phyloP scores from a whole-genome alignment of 2,329 filamentous ascomycete species.

The Didymella keratinophila region DNA sequence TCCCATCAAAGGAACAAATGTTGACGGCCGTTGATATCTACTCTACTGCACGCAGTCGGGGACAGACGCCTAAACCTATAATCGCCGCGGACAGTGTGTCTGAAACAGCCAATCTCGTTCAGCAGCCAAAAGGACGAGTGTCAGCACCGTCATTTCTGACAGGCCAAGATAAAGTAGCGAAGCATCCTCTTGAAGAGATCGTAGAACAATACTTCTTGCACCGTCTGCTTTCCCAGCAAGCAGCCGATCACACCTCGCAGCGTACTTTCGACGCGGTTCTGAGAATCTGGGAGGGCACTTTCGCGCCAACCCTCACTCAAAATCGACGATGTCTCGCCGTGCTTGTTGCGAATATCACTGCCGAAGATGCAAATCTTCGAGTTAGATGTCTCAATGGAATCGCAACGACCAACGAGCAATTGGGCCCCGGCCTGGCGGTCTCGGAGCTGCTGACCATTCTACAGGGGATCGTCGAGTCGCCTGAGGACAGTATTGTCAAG shows the following conservation, averaged over 20 bases:
- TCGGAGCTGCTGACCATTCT: slow-evolving; percentile 23
- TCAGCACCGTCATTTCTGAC: not conserved
- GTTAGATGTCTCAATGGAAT: slow-evolving; percentile 34
- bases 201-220: slow-evolving; percentile 32
- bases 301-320: slow-evolving; percentile 4
- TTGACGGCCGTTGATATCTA: slow-evolving; percentile 30
- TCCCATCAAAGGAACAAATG: slow-evolving; percentile 26
- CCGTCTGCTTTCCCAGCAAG: slow-evolving; percentile 23
- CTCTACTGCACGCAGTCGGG: slow-evolving; percentile 1
- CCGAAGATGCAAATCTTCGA: slow-evolving; percentile 18
- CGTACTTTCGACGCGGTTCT: slow-evolving; percentile 28
- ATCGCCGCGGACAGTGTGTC: not conserved
- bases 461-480: slow-evolving; percentile 4
- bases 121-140: not conserved
- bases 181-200: slow-evolving; percentile 22
- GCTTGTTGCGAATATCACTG: slow-evolving; percentile 18
- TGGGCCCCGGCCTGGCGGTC: slow-evolving; percentile 23
- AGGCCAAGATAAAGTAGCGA: not conserved
- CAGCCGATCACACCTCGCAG: slow-evolving; percentile 17
- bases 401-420: slow-evolving; percentile 9
- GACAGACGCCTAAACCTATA: not conserved
- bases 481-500: slow-evolving; percentile 25
- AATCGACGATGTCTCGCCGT: slow-evolving; percentile 30
- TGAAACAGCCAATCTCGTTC: too few species aligned
- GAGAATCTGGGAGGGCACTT: slow-evolving; percentile 30